These are phyloP conservation scores for Corniculantispora saksenae DNA, from an alignment of 2,329 filamentous ascomycete genomes.

Conservation along the genomic window DNA sequence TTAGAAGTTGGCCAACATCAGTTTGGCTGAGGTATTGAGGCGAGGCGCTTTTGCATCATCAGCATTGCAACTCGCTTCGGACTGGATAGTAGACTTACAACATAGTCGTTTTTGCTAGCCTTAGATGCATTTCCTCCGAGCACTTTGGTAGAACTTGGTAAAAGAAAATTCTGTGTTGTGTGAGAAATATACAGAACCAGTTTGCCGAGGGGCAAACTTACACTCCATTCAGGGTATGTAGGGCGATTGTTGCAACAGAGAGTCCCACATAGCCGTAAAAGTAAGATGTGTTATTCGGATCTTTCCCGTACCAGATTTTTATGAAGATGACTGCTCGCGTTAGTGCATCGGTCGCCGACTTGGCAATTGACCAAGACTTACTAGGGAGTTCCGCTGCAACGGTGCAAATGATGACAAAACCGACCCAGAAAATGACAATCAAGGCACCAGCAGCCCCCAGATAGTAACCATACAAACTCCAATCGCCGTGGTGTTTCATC, in stretches of 20 bases:
- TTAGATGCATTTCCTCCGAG: not conserved
- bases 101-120: not conserved
- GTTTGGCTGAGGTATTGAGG: not conserved
- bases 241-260: not conserved
- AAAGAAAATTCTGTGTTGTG: not conserved
- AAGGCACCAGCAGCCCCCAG: not conserved
- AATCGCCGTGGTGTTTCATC: not conserved
- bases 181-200: not conserved
- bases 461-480: constrained; percentile 11
- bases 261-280: constrained; percentile 4
- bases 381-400: not conserved
- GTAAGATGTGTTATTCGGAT: not conserved
- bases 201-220: not conserved
- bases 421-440: not conserved
- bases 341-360: not conserved
- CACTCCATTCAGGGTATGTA: not conserved
- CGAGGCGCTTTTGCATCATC: not conserved
- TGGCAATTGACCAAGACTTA: not conserved
- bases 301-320: constrained; percentile 10
- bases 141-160: not conserved
- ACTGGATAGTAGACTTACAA: not conserved
- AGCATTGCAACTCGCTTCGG: not conserved
- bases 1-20: not conserved
- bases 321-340: not conserved
- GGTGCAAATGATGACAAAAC: not conserved